Evolutionary conservation across 164 flowering plant species (phyloP).

Genomic region (grape (Vitis vinifera)): ASM3070453v1 NC_081811.1:24038001-24038500

Average conservation of each 20-base stretch:
- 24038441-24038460: too few species aligned
- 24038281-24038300: too few species aligned
- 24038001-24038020: constrained; percentile 1
- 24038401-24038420: too few species aligned
- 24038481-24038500: too few species aligned
- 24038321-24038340: too few species aligned
- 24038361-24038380: too few species aligned
- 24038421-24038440: too few species aligned
- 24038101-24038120: not conserved
- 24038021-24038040: not conserved
- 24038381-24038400: too few species aligned
- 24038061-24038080: not conserved
- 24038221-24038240: constrained; percentile 9
- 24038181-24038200: not conserved
- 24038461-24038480: too few species aligned
- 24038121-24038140: constrained; percentile 2
- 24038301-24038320: too few species aligned
- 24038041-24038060: not conserved
- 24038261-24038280: too few species aligned
- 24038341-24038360: too few species aligned
- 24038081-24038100: not conserved
- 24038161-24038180: not conserved
- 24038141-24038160: constrained; percentile 1
- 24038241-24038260: not conserved
- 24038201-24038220: constrained; percentile 10